Evolutionary conservation across 257 asterid genomes (phyloP).

Genomic region (Phtheirospermum japonicum): DNA sequence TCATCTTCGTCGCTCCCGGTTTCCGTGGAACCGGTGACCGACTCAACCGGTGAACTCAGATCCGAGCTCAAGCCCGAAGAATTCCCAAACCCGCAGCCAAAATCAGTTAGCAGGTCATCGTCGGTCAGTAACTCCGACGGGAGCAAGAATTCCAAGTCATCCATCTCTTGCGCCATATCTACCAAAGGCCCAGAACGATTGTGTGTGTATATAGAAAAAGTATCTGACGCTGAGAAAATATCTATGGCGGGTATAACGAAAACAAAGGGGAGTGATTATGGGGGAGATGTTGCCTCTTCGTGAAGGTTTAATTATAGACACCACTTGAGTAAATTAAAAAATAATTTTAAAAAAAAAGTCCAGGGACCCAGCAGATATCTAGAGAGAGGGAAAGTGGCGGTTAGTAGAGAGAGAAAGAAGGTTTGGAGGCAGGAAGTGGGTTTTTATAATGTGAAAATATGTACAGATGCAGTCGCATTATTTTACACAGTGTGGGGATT

Average conservation of each 20-base stretch:
- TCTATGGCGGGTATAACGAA: slow-evolving; percentile 9
- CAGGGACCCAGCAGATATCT: slow-evolving; percentile 26
- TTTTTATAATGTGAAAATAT: slow-evolving; percentile 24
- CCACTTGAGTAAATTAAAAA: slow-evolving; percentile 7
- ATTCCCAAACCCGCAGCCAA: slow-evolving; percentile 22
- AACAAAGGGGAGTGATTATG: slow-evolving; percentile 11
- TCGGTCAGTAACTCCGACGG: slow-evolving; percentile 49
- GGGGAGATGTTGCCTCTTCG: slow-evolving; percentile 27
- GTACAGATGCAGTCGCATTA: not conserved
- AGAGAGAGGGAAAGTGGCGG: slow-evolving; percentile 8
- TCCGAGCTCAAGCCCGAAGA: slow-evolving; percentile 44
- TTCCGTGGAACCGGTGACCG: slow-evolving; percentile 41
- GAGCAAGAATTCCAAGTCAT: slow-evolving; percentile 42
- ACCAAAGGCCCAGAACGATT: not conserved
- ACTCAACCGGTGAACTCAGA: slow-evolving; percentile 62
- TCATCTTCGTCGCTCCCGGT: slow-evolving; percentile 70
- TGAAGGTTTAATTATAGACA: slow-evolving; percentile 39
- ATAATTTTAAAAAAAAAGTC: not conserved
- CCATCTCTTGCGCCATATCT: slow-evolving; percentile 36
- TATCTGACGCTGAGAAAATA: not conserved
- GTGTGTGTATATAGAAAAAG: not conserved
- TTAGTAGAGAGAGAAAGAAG: slow-evolving; percentile 17
- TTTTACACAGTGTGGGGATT: not conserved
- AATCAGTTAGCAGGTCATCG: slow-evolving; percentile 39
- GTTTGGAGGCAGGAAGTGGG: not conserved